phyloP scores from a whole-genome alignment of 345 rosid genomes.

The Hibiscus mutabilis region DNA sequence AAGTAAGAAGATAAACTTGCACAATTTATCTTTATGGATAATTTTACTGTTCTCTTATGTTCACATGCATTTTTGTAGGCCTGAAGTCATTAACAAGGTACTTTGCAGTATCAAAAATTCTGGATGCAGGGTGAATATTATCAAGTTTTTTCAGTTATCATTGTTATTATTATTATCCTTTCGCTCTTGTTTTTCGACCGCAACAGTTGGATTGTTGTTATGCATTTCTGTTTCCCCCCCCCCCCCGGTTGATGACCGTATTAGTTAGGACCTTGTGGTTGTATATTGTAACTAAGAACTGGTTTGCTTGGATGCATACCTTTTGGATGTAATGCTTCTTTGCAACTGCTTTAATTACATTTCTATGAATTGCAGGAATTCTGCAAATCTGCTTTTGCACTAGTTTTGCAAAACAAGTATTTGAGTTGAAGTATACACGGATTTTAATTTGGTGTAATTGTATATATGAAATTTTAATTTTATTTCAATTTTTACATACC shows the following conservation, averaged over 20 bases:
- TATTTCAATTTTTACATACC: no score
- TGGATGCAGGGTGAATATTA: slow-evolving; percentile 65
- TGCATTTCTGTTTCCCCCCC: slow-evolving; percentile 1
- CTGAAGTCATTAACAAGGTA: slow-evolving; percentile 17
- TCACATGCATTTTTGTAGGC: slow-evolving; percentile 24
- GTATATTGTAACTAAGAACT: slow-evolving; percentile 25
- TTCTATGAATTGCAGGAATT: neutral
- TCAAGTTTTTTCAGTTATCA: slow-evolving; percentile 22
- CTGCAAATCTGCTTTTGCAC: neutral
- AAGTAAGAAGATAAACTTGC: slow-evolving; percentile 28
- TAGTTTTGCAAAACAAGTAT: neutral
- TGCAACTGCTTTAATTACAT: neutral
- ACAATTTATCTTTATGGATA: no score
- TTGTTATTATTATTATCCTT: neutral
- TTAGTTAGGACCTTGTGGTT: slow-evolving; percentile 16
- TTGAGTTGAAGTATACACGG: neutral
- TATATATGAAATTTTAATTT: no score
- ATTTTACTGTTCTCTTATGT: neutral
- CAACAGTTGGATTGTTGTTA: slow-evolving; percentile 16
- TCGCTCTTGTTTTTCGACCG: neutral
- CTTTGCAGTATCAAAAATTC: slow-evolving; percentile 27
- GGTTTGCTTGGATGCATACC: slow-evolving; percentile 6
- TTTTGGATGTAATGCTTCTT: neutral
- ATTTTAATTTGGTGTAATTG: neutral
- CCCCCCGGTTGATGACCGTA: neutral